These are phyloP conservation scores for Cicer yamashitae DNA, from an alignment of 306 rosid genomes.

Conservation along the genomic window DNA sequence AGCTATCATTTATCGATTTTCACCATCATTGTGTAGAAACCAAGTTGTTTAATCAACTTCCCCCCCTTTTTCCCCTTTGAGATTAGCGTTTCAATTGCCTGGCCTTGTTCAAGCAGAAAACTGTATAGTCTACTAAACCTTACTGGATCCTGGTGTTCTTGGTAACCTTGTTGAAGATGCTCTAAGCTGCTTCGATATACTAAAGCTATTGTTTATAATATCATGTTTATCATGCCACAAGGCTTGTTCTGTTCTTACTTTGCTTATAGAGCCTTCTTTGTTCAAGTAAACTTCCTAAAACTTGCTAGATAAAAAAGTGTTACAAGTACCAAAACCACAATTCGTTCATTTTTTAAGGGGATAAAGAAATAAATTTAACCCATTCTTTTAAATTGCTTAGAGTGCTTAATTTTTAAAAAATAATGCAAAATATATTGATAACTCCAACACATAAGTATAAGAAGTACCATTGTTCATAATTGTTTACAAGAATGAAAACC, in stretches of 20 bases:
- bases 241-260: constrained; percentile 21
- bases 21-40: constrained; percentile 6
- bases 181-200: neutral
- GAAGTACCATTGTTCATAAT: neutral
- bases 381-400: constrained; percentile 1
- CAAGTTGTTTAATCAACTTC: constrained; percentile 7
- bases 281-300: constrained; percentile 20
- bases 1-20: constrained; percentile 2
- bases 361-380: neutral
- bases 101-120: constrained; percentile 15
- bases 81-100: constrained; percentile 26
- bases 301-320: neutral
- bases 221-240: constrained; percentile 17
- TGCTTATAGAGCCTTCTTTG: neutral
- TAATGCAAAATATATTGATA: neutral
- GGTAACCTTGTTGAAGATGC: constrained; percentile 14
- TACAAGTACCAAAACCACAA: neutral
- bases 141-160: constrained; percentile 26
- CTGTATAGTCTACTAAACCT: constrained; percentile 34
- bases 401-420: neutral
- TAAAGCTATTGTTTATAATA: neutral
- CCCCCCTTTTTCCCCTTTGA: neutral
- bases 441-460: neutral
- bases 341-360: too few relatives aligned
- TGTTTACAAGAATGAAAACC: neutral